These are phyloP conservation scores for Metroxylon sagu DNA, from an alignment of 176 grass and related monocot species.

Conservation along the genomic window DNA sequence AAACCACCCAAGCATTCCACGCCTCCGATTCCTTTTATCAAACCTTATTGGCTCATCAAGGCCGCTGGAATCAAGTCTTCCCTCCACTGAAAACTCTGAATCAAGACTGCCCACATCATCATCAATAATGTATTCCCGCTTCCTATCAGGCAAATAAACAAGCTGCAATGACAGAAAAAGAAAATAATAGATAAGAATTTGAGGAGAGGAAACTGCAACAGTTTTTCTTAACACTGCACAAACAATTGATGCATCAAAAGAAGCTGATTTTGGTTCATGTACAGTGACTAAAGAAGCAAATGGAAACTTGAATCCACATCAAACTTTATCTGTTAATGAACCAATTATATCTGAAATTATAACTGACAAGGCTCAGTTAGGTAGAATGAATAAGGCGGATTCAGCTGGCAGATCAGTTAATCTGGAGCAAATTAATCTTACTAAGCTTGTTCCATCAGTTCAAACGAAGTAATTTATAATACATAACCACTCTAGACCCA, in stretches of 20 bases:
- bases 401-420: too few species aligned
- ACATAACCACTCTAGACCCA: too few species aligned
- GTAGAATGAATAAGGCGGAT: too few species aligned
- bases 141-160: constrained; percentile 93
- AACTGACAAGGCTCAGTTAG: too few species aligned
- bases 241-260: background rate
- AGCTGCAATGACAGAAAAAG: constrained; percentile 49
- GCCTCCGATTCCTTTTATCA: constrained; percentile 77
- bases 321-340: too few species aligned
- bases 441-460: too few species aligned
- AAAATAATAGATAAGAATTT: background rate
- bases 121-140: constrained; percentile 54
- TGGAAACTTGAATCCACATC: too few species aligned
- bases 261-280: background rate
- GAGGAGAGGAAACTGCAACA: background rate
- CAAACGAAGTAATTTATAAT: too few species aligned
- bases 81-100: constrained; percentile 80
- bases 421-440: too few species aligned
- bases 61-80: constrained; percentile 42
- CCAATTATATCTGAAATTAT: too few species aligned
- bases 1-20: constrained; percentile 96
- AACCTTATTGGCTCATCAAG: constrained; percentile 54
- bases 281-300: background rate
- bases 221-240: too few species aligned
- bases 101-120: constrained; percentile 72